phyloP scores from a whole-genome alignment of 2,329 filamentous ascomycete species.

The Botrytis sinoallii region DNA sequence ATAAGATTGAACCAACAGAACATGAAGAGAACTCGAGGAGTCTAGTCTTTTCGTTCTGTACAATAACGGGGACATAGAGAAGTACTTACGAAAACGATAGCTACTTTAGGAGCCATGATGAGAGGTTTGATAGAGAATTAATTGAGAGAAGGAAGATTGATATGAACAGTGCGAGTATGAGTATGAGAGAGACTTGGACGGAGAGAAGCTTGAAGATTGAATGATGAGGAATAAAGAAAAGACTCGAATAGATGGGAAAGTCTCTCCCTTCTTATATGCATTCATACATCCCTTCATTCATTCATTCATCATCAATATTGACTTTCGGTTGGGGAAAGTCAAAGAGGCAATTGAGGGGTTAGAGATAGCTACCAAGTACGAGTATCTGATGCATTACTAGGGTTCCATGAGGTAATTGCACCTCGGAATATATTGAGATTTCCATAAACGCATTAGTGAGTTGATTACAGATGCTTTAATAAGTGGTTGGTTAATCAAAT shows the following conservation, averaged over 20 bases:
- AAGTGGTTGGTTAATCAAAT: neutral
- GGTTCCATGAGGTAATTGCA: neutral
- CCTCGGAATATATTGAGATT: neutral
- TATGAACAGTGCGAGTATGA: neutral
- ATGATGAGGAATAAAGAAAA: conserved; percentile 46
- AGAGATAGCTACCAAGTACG: neutral
- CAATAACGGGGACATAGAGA: neutral
- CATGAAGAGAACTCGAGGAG: neutral
- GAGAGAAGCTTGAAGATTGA: conserved; percentile 14
- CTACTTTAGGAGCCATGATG: conserved; percentile 82
- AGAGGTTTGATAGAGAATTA: conserved; percentile 13
- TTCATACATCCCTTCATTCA: neutral
- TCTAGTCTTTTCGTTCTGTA: neutral
- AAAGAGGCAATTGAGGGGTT: neutral
- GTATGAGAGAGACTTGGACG: neutral
- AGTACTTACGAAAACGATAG: conserved; percentile 77
- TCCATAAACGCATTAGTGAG: neutral
- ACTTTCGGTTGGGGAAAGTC: neutral
- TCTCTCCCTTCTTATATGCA: conserved; percentile 1
- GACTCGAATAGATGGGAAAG: conserved; percentile 41
- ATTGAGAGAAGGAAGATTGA: neutral
- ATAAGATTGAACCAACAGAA: neutral
- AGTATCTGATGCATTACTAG: neutral
- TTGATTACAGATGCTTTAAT: neutral
- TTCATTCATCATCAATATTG: neutral